A percentile compares a stretch with the other conserved stretches of the same genome.
Evolutionary conservation across 176 grass and related monocot species (phyloP).

Genomic region (Bothriochloa decipiens): DNA sequence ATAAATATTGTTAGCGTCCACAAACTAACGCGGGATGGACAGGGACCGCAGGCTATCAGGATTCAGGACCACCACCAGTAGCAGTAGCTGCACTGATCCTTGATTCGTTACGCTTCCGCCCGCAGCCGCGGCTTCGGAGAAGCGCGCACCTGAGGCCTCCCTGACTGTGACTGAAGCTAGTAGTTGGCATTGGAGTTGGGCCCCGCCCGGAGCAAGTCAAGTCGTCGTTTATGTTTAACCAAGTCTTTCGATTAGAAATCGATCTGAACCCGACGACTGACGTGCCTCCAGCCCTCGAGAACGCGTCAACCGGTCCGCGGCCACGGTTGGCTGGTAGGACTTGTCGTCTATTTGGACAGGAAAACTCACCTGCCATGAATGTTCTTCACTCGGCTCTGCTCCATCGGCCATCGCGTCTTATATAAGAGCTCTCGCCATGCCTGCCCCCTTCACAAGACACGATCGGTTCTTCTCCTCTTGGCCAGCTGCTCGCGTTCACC

Average conservation of each 20-base stretch:
- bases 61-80: too few species aligned
- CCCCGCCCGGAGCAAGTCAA: constrained; percentile 1
- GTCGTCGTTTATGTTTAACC: not conserved
- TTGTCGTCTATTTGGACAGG: not conserved
- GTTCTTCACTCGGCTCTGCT: not conserved
- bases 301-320: not conserved
- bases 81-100: too few species aligned
- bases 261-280: not conserved
- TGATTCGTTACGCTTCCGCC: too few species aligned
- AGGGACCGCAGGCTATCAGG: too few species aligned
- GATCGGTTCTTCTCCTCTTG: not conserved
- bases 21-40: too few species aligned
- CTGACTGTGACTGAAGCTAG: too few species aligned
- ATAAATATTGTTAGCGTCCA: too few species aligned
- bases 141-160: not conserved
- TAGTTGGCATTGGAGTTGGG: not conserved
- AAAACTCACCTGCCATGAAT: not conserved
- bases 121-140: not conserved
- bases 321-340: not conserved
- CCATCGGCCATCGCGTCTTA: not conserved
- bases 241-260: not conserved
- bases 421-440: constrained; percentile 1
- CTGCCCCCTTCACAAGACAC: not conserved
- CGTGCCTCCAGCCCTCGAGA: not conserved
- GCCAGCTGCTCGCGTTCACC: not conserved